Evolutionary conservation across 129 eudicot species (phyloP), one percentile per base, ranked within the genome.

Genomic region (Mikania micrantha): DNA sequence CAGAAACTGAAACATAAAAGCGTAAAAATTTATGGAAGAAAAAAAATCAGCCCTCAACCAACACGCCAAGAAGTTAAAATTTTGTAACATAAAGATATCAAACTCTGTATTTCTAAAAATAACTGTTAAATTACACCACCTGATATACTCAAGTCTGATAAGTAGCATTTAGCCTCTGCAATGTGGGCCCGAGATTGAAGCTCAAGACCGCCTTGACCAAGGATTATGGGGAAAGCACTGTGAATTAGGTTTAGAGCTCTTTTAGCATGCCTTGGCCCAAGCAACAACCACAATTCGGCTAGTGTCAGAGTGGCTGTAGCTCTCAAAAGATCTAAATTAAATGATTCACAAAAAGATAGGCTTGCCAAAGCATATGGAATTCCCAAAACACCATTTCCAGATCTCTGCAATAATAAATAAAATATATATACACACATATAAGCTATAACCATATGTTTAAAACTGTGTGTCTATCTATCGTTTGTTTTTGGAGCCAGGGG

Each of bases 171-270:
- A 34, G 93, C 95, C 78, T 94, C 95, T 41, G 81, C 80, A 72
- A 94, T 89, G 64, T 71, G 73, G 72, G 96, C 95, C 67, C 95
- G 99, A 67, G 90, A 86, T 22, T 83, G 76, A 24, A 94, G 96
- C 84, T 89, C 95, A 67, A 94, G 77, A 71, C 97, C 95, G 36
- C 99, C 97, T 69, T 94, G 99, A 69, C 99, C 99, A 72, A 94
- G 87, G 70, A 94, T 88, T 35, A 87, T 71, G 0, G 99, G 99
- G 54, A 89, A 85, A 65, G 89, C 87, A 41, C 87, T 74, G 69
- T 94, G 96, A 67, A 94, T 69, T 59, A 94, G 97, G 78, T 79
- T 79, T 44, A 88, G 71, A n/a, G 99, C 95, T 49, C 96, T 81
- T 77, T 79, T 85, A 50, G 95, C 93, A 83, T 94, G 97, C 64